These are phyloP conservation scores for Lactifluus subvellereus DNA, from an alignment of 768 basidiomycete species.

Conservation along the genomic window DNA sequence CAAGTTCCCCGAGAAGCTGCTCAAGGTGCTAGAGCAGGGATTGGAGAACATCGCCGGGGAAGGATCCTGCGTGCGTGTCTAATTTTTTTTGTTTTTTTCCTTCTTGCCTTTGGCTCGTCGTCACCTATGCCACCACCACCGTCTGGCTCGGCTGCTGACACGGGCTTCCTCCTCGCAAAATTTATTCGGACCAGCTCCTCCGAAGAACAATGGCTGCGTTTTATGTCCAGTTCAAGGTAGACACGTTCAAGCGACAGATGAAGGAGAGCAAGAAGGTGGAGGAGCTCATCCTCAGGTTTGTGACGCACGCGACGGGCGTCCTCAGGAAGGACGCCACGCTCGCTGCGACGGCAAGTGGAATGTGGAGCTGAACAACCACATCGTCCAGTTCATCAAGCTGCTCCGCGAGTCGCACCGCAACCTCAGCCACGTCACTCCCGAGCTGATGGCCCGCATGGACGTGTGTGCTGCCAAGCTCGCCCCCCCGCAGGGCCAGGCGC, in stretches of 20 bases:
- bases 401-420: conserved; percentile 71
- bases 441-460: conserved; percentile 76
- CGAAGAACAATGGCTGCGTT: conserved; percentile 89
- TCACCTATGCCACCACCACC: too few relatives aligned
- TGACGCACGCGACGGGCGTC: conserved; percentile 80
- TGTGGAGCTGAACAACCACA: conserved; percentile 85
- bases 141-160: not conserved
- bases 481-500: conserved; percentile 30
- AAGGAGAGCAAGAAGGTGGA: conserved; percentile 97
- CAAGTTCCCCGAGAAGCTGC: conserved; percentile 89
- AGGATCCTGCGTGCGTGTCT: conserved; percentile 71
- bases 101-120: not conserved
- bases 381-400: conserved; percentile 81
- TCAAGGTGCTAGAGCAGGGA: conserved; percentile 86
- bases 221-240: conserved; percentile 83
- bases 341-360: conserved; percentile 79
- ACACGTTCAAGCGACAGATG: conserved; percentile 82
- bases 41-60: conserved; percentile 88
- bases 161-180: conserved; percentile 28
- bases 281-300: conserved; percentile 94
- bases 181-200: conserved; percentile 86
- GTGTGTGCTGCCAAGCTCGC: conserved; percentile 62
- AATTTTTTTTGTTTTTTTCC: not conserved
- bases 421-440: conserved; percentile 74
- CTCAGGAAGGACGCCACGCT: conserved; percentile 79